Evolutionary conservation across 2,329 filamentous ascomycete genomes (phyloP), one percentile per base, ranked within the genome.

Genomic region (Lachnellula occidentalis): DNA sequence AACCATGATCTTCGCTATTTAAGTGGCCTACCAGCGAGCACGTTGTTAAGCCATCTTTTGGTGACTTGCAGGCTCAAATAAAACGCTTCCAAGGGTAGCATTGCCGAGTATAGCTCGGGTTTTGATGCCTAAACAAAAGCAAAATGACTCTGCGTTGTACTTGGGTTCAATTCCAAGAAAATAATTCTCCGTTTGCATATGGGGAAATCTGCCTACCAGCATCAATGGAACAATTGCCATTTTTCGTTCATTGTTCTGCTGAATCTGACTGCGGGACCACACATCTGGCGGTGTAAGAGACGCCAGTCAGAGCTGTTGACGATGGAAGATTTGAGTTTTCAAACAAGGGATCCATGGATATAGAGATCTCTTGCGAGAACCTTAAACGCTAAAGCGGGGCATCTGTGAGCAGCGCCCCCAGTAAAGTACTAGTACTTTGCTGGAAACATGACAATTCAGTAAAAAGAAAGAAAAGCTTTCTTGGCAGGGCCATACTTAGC

Each of bases 1-100:
- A 68, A 68, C 65, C 61, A 64, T 57, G 66, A 67, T 67, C 66
- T 66, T 66, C 64, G 54, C 59, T 57, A 51, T 56, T 56, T 51
- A 58, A 47, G 9, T 58, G 53, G 54, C 56, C 54, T 60, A 43
- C 48, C 57, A 54, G 51, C 61, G 45, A 50, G 61, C 55, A 59
- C 45, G 45, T 56, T 57, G 50, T 56, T 55, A 55, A 63, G 57
- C 61, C 61, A 64, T 58, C 34, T 12, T 57, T 52, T 48, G 45
- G 55, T 50, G 39, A 41, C 45, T 57, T 56, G 51, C 21, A 39
- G 37, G 43, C 43, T 48, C 54, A 21, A 54, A 37, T 31, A 31
- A 31, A 31, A 31, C 27, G 27, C 27, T 31, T 11, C 27, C 27
- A 31, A 31, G 9, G 8, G 11, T 31, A 31, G 27, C 24, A 45